A percentile compares a stretch with the other conserved stretches of the same genome.
Conservation (phyloP, 2,329 filamentous ascomycete genomes). For the Mollisia scopiformis region DNA sequence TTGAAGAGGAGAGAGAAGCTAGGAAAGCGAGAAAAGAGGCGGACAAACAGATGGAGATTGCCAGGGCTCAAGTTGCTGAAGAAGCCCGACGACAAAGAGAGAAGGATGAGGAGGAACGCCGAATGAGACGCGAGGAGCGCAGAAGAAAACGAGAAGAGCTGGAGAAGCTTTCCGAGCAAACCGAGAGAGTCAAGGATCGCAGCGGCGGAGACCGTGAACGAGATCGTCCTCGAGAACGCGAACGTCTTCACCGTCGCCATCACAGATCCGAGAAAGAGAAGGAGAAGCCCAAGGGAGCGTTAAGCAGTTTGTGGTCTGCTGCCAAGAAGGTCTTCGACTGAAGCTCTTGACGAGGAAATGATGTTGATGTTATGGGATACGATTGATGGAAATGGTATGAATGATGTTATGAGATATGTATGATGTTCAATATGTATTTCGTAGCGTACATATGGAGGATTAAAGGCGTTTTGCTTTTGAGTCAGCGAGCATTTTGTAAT, state of each 20-base stretch:
- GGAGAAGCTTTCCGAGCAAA: slow-evolving; percentile 17
- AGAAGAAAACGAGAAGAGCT: slow-evolving; percentile 25
- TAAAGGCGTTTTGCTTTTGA: background rate
- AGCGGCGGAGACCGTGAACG: background rate
- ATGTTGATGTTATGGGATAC: slow-evolving; percentile 17
- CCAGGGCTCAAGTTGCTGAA: slow-evolving; percentile 27
- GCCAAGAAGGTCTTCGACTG: slow-evolving; percentile 27
- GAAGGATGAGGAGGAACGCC: slow-evolving; percentile 30
- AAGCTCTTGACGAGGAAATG: slow-evolving; percentile 6
- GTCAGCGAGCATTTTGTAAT: background rate
- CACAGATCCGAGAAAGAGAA: slow-evolving; percentile 15
- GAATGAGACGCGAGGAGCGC: slow-evolving; percentile 26
- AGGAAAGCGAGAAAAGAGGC: slow-evolving; percentile 26
- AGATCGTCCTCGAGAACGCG: slow-evolving; percentile 5
- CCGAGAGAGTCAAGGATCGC: slow-evolving; percentile 15
- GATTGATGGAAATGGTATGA: slow-evolving; percentile 4
- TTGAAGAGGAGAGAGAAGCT: slow-evolving; percentile 30
- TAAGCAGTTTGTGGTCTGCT: slow-evolving; percentile 23
- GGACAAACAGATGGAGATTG: slow-evolving; percentile 27
- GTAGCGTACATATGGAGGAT: slow-evolving; percentile 15
- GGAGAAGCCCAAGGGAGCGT: slow-evolving; percentile 21
- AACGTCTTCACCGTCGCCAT: slow-evolving; percentile 15
- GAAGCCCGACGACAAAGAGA: slow-evolving; percentile 21
- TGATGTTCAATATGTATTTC: slow-evolving; percentile 22
- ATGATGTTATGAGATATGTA: slow-evolving; percentile 21